A percentile compares a stretch with the other conserved stretches of the same genome.
Evolutionary conservation across 768 basidiomycete genomes (phyloP).

Genomic region (Flagelloscypha sp.): DNA sequence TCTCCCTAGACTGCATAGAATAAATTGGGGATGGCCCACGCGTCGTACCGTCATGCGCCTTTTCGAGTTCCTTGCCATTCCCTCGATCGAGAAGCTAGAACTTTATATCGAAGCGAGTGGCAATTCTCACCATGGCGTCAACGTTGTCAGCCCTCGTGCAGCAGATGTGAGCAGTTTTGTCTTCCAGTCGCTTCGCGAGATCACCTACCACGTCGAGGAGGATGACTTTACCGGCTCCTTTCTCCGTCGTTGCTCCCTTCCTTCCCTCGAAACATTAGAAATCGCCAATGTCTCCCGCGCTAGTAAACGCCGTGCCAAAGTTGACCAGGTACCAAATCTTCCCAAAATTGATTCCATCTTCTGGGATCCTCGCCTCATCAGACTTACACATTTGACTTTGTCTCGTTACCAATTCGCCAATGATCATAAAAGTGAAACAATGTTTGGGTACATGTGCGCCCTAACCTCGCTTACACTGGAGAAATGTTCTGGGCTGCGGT

Average conservation of each 20-base stretch:
- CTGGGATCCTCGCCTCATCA: slow-evolving; percentile 45
- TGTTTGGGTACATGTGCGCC: slow-evolving; percentile 46
- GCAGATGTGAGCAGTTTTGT: slow-evolving; percentile 8
- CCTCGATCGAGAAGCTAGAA: slow-evolving; percentile 35
- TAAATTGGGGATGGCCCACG: slow-evolving; percentile 42
- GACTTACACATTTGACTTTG: slow-evolving; percentile 43
- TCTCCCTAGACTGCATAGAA: slow-evolving; percentile 30
- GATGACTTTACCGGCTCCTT: slow-evolving; percentile 30
- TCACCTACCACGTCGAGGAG: slow-evolving; percentile 33
- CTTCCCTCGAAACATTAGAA: slow-evolving; percentile 35
- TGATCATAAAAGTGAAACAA: slow-evolving; percentile 28
- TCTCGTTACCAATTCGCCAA: slow-evolving; percentile 35
- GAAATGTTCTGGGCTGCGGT: slow-evolving; percentile 33
- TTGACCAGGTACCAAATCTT: slow-evolving; percentile 22
- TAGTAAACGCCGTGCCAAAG: slow-evolving; percentile 13
- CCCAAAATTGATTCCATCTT: slow-evolving; percentile 46
- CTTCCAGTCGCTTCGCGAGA: slow-evolving; percentile 27
- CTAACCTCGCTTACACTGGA: slow-evolving; percentile 41
- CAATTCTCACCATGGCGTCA: slow-evolving; percentile 5
- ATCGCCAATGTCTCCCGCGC: slow-evolving; percentile 27
- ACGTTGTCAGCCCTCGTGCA: slow-evolving; percentile 9
- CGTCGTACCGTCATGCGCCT: slow-evolving; percentile 34
- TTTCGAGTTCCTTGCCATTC: slow-evolving; percentile 31
- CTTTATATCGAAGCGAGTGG: slow-evolving; percentile 30
- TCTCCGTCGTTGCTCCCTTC: slow-evolving; percentile 36